These are phyloP conservation scores for Verbascum thapsus DNA, from an alignment of 257 asterid species.

Conservation along the genomic window DNA sequence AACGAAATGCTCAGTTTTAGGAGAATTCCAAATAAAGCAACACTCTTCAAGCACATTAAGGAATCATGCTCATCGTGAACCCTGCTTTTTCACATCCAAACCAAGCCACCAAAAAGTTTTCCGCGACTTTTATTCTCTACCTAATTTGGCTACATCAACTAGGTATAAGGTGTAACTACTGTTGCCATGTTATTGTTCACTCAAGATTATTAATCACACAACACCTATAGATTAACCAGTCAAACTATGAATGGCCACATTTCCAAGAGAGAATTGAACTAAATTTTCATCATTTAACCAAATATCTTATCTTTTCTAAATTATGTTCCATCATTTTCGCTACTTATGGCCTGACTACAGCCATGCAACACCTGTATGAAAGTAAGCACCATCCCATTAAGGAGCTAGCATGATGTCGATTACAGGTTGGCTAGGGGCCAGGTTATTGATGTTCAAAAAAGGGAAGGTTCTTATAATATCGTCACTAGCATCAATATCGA, in stretches of 20 bases:
- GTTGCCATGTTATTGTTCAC: not conserved
- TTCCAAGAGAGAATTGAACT: not conserved
- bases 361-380: too few species aligned
- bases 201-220: not conserved
- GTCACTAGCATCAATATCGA: too few species aligned
- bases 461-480: too few species aligned
- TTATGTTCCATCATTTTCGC: not conserved
- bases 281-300: not conserved
- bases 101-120: not conserved
- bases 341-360: not conserved
- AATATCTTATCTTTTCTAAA: not conserved
- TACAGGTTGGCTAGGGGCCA: too few species aligned
- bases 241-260: not conserved
- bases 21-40: not conserved
- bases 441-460: too few species aligned
- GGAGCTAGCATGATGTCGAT: too few species aligned
- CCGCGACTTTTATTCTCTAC: not conserved
- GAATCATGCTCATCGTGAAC: not conserved
- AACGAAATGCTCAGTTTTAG: too few species aligned
- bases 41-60: not conserved
- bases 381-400: too few species aligned
- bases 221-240: not conserved
- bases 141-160: not conserved
- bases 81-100: not conserved
- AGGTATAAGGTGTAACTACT: not conserved